Evolutionary conservation across 2,329 filamentous ascomycete genomes (phyloP), one percentile per base, ranked within the genome.

Genomic region (Epichloe gansuensis): DNA sequence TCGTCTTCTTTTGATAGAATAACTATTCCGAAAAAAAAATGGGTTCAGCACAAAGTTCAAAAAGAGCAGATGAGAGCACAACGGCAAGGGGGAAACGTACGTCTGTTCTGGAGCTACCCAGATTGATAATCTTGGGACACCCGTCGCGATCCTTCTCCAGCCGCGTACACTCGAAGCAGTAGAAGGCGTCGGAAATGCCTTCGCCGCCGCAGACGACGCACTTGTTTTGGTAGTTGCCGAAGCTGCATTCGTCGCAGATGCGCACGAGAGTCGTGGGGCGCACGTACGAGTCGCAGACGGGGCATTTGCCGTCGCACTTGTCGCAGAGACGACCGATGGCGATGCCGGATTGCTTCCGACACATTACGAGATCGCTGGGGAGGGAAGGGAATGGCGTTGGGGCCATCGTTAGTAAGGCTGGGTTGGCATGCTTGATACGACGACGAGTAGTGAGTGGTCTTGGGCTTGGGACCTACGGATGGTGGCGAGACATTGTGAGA

Each of bases 181-280:
- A 98, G 71, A 97, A 97, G 48, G 93, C 93, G 69, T 98, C 93
- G 37, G 87, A 93, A 68, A 98, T 98, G 34, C 93, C 93, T 73
- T 97, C 93, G 62, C 93, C 93, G 68, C 93, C 93, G 72, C 93
- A 98, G 44, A 98, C 93, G 61, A 98, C 90, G 69, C 93, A 98
- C 72, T 98, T 98, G 76, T 98, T 98, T 75, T 97, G 93, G 76
- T 96, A 98, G 78, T 98, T 98, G 66, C 93, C 93, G 70, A 98
- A 98, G 68, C 88, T 91, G 78, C 93, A 98, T 74, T 98, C 93
- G 75, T 98, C 93, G 77, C 93, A 98, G 75, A 98, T 97, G 65
- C 91, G 89, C 56, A 95, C 93, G 53, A 97, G 85, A 8, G 93
- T 97, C 31, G 93, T 98, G 12, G 93, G 93, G 15, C 93, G 91